Conservation (phyloP, 2,329 filamentous ascomycete species). For the Chrysosporium queenslandicum region DNA sequence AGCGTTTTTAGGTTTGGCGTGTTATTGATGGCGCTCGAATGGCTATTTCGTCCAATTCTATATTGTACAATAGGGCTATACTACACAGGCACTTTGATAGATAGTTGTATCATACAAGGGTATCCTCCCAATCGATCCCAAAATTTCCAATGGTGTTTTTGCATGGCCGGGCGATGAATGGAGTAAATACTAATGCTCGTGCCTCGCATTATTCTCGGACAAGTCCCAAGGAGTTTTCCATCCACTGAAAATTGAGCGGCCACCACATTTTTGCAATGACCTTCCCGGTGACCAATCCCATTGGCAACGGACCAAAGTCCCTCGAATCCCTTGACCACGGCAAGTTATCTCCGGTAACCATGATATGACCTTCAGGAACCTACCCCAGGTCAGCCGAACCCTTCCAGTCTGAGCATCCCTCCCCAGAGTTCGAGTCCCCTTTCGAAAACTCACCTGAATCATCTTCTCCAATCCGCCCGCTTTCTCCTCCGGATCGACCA, state of each 20-base stretch:
- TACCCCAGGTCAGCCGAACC: slow-evolving; percentile 29
- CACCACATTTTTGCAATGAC: slow-evolving; percentile 49
- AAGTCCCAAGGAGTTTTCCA: slow-evolving; percentile 32
- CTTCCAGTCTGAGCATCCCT: no score
- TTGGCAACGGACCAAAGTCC: slow-evolving; percentile 71
- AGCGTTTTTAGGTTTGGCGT: background rate
- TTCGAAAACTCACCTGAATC: slow-evolving; percentile 41
- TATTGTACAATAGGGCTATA: slow-evolving; percentile 31
- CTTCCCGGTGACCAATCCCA: slow-evolving; percentile 77
- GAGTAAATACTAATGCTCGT: background rate
- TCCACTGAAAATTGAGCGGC: slow-evolving; percentile 28
- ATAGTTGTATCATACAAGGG: slow-evolving; percentile 9
- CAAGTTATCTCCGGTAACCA: slow-evolving; percentile 81
- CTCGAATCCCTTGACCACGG: slow-evolving; percentile 76
- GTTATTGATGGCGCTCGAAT: background rate
- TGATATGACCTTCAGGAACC: slow-evolving; percentile 88
- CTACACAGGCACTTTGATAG: slow-evolving; percentile 4
- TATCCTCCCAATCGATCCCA: background rate
- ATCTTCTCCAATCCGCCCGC: slow-evolving; percentile 30
- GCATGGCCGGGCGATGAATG: background rate
- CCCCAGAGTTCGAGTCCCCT: no score
- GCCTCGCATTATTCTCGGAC: slow-evolving; percentile 9
- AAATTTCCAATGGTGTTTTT: background rate
- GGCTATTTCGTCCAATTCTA: slow-evolving; percentile 15
- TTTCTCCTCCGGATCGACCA: slow-evolving; percentile 33